These are phyloP conservation scores for Keithomyces neogunnii DNA, from an alignment of 2,329 filamentous ascomycete genomes.

Conservation along the genomic window DNA sequence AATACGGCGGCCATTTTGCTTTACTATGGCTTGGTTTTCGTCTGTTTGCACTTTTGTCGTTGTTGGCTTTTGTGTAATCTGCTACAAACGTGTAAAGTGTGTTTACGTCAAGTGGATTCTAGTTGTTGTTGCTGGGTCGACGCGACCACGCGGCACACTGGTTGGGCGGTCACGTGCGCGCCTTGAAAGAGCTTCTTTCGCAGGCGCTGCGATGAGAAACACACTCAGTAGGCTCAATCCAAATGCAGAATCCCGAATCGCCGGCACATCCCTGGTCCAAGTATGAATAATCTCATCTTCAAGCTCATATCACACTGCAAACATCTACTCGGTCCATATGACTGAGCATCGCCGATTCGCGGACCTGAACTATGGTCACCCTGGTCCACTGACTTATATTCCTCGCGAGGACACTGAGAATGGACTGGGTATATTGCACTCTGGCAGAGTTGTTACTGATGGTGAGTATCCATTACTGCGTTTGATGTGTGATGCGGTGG, in stretches of 20 bases:
- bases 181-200: neutral
- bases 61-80: neutral
- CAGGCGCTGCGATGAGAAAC: too few relatives aligned
- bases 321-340: conserved; percentile 25
- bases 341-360: conserved; percentile 24
- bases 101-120: neutral
- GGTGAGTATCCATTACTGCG: conserved; percentile 14
- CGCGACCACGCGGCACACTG: too few relatives aligned
- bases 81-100: too few relatives aligned
- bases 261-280: neutral
- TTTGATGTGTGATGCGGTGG: neutral
- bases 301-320: conserved; percentile 18
- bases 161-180: conserved; percentile 12
- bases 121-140: neutral
- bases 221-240: too few relatives aligned
- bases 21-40: neutral
- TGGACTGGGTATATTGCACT: conserved; percentile 20
- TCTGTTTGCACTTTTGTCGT: neutral
- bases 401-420: conserved; percentile 14
- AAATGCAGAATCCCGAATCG: too few relatives aligned
- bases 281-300: conserved; percentile 13
- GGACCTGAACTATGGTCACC: conserved; percentile 24
- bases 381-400: conserved; percentile 24
- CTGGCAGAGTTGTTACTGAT: conserved; percentile 19
- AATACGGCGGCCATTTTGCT: conserved; percentile 51